Evolutionary conservation across 2,329 filamentous ascomycete species (phyloP), one percentile per base, ranked within the genome.

Genomic region (Hypomyces rosellus): DNA sequence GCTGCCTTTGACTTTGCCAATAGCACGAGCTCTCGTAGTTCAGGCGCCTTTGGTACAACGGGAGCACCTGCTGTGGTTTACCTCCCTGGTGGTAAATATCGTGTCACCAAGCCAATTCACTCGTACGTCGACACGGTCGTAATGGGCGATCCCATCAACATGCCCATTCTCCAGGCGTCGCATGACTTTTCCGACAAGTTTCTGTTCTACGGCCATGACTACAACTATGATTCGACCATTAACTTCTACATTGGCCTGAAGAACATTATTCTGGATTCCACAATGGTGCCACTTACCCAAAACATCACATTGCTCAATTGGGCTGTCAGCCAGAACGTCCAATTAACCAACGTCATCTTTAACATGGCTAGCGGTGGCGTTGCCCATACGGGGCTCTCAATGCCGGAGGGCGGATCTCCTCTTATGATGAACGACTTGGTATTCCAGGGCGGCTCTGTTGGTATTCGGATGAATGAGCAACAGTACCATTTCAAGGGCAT

Each of bases 401-500:
- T 66, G 51, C 65, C 63, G 22, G 59, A 69, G 34, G 65, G 66
- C 9, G 66, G 65, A 22, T 65, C 62, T 2, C 60, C 63, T 2
- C 58, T 61, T 9, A 56, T 64, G 37, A 65, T 69, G 34, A 60
- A 62, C 40, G 65, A 68, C 47, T 43, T 62, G 55, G 56, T 55
- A 11, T 65, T 68, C 55, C 59, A 59, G n/a, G 66, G 61, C 33
- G 66, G 65, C 11, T 55, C 56, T 16, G 56, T 66, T 15, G 67
- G 64, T 4, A 57, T 68, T 22, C 52, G 55, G 30, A 54, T 65
- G 20, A 59, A 56, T 2, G 64, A 62, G 48, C 64, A 69, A 57
- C 65, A 68, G 54, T 68, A 66, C 44, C 57, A 65, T 16, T 61
- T 69, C 49, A 69, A 68, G 51, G 57, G 55, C 41, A 50, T 66